A percentile compares a stretch with the other conserved stretches of the same genome.
These are phyloP conservation scores for Exophiala calicioides DNA, from an alignment of 2,329 filamentous ascomycete species.

Conservation along the genomic window DNA sequence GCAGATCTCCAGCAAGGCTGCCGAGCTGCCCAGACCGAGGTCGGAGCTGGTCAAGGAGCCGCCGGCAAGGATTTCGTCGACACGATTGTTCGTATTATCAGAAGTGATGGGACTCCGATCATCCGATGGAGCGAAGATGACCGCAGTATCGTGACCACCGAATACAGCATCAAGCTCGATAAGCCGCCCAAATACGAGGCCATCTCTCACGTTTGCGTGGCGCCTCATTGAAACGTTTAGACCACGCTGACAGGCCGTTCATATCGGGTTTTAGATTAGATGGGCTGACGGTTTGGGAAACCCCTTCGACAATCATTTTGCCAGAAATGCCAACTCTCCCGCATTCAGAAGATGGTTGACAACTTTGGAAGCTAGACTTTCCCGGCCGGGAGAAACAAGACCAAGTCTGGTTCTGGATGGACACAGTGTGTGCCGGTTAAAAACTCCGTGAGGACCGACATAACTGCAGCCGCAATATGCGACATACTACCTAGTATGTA, in stretches of 20 bases:
- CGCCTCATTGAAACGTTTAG: too few relatives aligned
- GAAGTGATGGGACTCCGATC: background rate
- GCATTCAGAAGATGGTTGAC: slow-evolving; percentile 32
- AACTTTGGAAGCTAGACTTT: slow-evolving; percentile 5
- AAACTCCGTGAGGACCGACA: slow-evolving; percentile 16
- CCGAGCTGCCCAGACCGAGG: too few relatives aligned
- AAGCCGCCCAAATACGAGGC: slow-evolving; percentile 30
- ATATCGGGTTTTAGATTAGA: too few relatives aligned
- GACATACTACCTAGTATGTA: too few relatives aligned
- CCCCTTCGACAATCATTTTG: slow-evolving; percentile 35
- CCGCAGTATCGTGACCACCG: background rate
- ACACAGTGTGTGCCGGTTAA: slow-evolving; percentile 28
- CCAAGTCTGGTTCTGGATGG: slow-evolving; percentile 27
- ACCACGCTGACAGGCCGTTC: too few relatives aligned
- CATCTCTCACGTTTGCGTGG: slow-evolving; percentile 42
- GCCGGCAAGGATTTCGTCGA: too few relatives aligned
- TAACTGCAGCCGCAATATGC: slow-evolving; percentile 35
- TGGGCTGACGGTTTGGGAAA: slow-evolving; percentile 43
- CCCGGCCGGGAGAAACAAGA: slow-evolving; percentile 1
- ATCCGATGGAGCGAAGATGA: background rate
- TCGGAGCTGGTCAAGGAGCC: too few relatives aligned
- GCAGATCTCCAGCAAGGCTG: too few relatives aligned
- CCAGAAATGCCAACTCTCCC: slow-evolving; percentile 36
- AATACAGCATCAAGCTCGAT: background rate
- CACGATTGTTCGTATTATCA: background rate